Evolutionary conservation across 192 early-diverging fungal species (phyloP), one percentile per base, ranked within the genome.

Genomic region (Podila horticola): DNA sequence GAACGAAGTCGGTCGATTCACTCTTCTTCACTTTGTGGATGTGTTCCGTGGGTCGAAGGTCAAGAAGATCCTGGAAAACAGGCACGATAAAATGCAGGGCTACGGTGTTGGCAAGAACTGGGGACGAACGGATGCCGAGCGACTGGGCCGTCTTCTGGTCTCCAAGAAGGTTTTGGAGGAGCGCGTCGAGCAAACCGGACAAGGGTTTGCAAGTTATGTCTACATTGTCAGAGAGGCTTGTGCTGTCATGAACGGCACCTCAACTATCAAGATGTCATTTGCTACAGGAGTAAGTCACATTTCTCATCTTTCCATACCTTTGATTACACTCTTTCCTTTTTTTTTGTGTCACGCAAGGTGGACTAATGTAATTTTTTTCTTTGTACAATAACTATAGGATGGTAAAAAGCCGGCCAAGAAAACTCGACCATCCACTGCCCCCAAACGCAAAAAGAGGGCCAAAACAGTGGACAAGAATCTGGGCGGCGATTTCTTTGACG

Each of bases 1-100:
- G 3, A 59, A 57, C 9, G 62, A 69, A 6, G 24, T 24, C 0
- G 63, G 66, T 11, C 77, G 77, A 8, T 81, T 50, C 49, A 95
- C 95, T 15, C 64, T 96, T 30, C 68, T 89, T 33, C 89, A 93
- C 58, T 76, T 89, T 55, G 83, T 93, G 12, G 95, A 96, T 57
- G 81, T 96, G 31, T 95, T 93, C 75, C 87, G 91, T 36, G 96
- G 96, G 7, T 84, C 89, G 2, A 92, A 91, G 45, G 30, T 49
- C 61, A 87, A 85, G 33, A 86, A 77, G 51, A 85, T 95, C 20
- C 24, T 86, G 30, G 77, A 89, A 15, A 68, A 72, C 34, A 84
- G 86, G 13, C 86, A 92, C 67, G 65, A 92, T 41, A 30, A 48
- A 4, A 45, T 94, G 8, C 71, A 79, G 9, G 85, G 87, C 0